Conservation (phyloP, 2,329 filamentous ascomycete species). For the Epichloe sylvatica region DNA sequence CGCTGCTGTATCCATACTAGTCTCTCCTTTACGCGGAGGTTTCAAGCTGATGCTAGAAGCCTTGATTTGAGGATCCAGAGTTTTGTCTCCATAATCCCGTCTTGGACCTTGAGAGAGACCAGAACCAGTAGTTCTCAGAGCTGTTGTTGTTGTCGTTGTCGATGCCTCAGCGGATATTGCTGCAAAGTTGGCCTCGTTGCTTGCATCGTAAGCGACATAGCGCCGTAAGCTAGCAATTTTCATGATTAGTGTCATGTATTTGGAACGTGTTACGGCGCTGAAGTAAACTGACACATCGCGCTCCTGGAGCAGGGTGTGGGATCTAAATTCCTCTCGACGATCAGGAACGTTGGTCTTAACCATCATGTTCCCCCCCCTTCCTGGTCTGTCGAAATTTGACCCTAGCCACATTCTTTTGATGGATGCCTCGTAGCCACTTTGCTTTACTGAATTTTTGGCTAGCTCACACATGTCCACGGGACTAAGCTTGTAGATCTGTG, state of each 20-base stretch:
- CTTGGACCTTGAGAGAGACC: background rate
- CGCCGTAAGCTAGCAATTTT: conserved; percentile 23
- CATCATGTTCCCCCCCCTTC: conserved; percentile 75
- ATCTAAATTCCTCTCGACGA: conserved; percentile 75
- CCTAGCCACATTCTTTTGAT: conserved; percentile 92
- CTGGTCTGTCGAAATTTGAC: conserved; percentile 59
- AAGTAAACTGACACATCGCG: conserved; percentile 55
- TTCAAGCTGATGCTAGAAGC: background rate
- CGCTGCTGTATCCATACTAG: conserved; percentile 22
- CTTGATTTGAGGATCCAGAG: background rate
- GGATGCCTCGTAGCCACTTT: conserved; percentile 81
- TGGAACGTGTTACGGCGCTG: conserved; percentile 1
- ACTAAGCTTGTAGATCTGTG: conserved; percentile 95
- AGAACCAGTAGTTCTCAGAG: background rate
- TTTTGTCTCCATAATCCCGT: background rate
- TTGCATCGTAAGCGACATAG: conserved; percentile 25
- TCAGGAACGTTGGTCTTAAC: conserved; percentile 94
- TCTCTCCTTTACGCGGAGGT: background rate
- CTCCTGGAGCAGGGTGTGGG: conserved; percentile 76
- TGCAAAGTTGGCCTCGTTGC: conserved; percentile 9
- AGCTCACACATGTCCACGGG: conserved; percentile 98
- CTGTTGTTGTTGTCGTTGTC: background rate
- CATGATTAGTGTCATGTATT: background rate
- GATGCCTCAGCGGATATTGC: background rate
- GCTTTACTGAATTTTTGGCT: conserved; percentile 87